Percentiles rank a stretch among this genome's conserved stretches.
Evolutionary conservation across 352 stramenopile species (phyloP).

Genomic region (Poterioochromonas sp.): DNA sequence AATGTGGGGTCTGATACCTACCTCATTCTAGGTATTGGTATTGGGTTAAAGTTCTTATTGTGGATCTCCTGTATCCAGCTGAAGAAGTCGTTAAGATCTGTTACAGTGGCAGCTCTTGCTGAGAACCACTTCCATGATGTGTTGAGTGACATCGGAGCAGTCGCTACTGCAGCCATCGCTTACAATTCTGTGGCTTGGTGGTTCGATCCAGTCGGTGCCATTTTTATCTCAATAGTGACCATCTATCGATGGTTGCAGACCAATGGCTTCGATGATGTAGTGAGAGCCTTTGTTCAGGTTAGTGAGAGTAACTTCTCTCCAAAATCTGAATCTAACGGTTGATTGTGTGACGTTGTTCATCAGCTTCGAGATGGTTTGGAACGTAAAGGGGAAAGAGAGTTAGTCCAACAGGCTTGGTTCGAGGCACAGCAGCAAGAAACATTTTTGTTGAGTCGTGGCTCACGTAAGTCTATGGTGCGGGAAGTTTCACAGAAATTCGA

Average conservation of each 20-base stretch:
- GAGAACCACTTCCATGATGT: conserved; percentile 16
- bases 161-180: background rate
- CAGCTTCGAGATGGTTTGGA: background rate
- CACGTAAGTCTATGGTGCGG: too few relatives aligned
- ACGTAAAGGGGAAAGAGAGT: conserved; percentile 1
- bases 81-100: background rate
- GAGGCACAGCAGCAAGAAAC: too few relatives aligned
- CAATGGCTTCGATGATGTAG: background rate
- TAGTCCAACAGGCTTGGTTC: background rate
- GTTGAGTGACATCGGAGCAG: background rate
- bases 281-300: conserved; percentile 21
- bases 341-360: background rate
- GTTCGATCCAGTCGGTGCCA: background rate
- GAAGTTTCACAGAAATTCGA: too few relatives aligned
- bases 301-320: background rate
- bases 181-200: background rate
- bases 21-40: background rate
- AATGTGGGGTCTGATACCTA: background rate
- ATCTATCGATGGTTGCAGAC: background rate
- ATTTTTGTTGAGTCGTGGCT: too few relatives aligned
- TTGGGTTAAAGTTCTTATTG: background rate
- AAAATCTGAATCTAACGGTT: too few relatives aligned
- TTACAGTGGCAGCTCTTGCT: background rate
- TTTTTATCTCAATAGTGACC: background rate
- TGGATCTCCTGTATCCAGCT: background rate